These are phyloP conservation scores for Pythium angustatum DNA, from an alignment of 352 stramenopile species.

Conservation along the genomic window DNA sequence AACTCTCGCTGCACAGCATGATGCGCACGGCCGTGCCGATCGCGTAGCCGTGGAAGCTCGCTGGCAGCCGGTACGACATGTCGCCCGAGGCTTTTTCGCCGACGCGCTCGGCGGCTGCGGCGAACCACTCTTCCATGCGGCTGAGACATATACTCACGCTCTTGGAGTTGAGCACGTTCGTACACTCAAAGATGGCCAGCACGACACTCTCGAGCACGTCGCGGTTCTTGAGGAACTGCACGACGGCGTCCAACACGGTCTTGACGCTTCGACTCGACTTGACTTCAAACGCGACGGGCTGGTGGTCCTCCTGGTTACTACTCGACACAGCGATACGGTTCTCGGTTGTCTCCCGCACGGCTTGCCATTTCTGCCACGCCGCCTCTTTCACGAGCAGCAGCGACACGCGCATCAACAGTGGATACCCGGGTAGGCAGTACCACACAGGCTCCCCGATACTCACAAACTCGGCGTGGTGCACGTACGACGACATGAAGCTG, in stretches of 20 bases:
- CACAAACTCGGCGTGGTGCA: constrained; percentile 49
- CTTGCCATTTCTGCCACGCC: constrained; percentile 64
- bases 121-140: constrained; percentile 74
- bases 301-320: constrained; percentile 25
- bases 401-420: constrained; percentile 54
- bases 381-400: constrained; percentile 70
- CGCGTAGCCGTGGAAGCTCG: constrained; percentile 46
- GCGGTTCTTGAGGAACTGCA: constrained; percentile 58
- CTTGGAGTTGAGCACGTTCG: constrained; percentile 63
- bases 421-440: constrained; percentile 60
- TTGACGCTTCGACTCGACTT: constrained; percentile 47
- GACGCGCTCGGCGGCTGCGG: constrained; percentile 31
- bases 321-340: constrained; percentile 28
- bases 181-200: constrained; percentile 72
- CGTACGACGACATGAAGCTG: constrained; percentile 66
- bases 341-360: constrained; percentile 46
- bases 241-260: constrained; percentile 57
- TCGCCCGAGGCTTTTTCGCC: constrained; percentile 25
- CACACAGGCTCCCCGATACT: constrained; percentile 42
- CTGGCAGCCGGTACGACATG: constrained; percentile 49
- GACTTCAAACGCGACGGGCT: constrained; percentile 48
- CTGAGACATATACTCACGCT: constrained; percentile 63
- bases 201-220: constrained; percentile 67
- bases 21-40: constrained; percentile 64
- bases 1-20: constrained; percentile 73